A percentile compares a stretch with the other conserved stretches of the same genome.
phyloP scores from a whole-genome alignment of 257 asterid species.

The Nicotiana benthamiana region DNA sequence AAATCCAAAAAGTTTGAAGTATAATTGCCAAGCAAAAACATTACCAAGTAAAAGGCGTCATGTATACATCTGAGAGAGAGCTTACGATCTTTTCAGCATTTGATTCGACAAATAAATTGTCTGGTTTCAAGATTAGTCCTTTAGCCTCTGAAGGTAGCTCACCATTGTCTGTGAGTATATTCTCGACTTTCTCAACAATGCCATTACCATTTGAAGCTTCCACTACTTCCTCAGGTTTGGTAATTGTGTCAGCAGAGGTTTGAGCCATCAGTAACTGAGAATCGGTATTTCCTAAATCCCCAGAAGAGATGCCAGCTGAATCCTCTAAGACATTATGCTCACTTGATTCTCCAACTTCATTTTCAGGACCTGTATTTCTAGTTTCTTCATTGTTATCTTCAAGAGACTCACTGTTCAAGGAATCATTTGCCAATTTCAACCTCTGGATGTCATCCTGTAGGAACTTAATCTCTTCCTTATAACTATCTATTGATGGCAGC shows the following conservation, averaged over 20 bases:
- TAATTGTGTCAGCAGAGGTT: constrained; percentile 27
- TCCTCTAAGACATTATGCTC: constrained; percentile 25
- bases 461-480: constrained; percentile 31
- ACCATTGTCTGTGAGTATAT: constrained; percentile 26
- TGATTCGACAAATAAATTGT: constrained; percentile 36
- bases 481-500: constrained; percentile 32
- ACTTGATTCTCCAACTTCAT: constrained; percentile 34
- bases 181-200: constrained; percentile 22
- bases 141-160: constrained; percentile 35
- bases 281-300: constrained; percentile 29
- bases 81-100: constrained; percentile 59
- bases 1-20: constrained; percentile 9
- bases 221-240: constrained; percentile 34
- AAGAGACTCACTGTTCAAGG: constrained; percentile 24
- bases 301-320: constrained; percentile 27
- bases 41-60: not conserved
- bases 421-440: constrained; percentile 26
- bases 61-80: constrained; percentile 4
- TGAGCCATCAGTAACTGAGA: constrained; percentile 29
- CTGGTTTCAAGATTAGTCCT: constrained; percentile 30
- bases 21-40: not conserved
- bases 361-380: constrained; percentile 26
- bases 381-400: constrained; percentile 31
- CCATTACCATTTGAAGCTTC: constrained; percentile 38
- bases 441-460: constrained; percentile 42